Conservation (phyloP, 805 yeast species). For the Candida silvicultrix region DNA sequence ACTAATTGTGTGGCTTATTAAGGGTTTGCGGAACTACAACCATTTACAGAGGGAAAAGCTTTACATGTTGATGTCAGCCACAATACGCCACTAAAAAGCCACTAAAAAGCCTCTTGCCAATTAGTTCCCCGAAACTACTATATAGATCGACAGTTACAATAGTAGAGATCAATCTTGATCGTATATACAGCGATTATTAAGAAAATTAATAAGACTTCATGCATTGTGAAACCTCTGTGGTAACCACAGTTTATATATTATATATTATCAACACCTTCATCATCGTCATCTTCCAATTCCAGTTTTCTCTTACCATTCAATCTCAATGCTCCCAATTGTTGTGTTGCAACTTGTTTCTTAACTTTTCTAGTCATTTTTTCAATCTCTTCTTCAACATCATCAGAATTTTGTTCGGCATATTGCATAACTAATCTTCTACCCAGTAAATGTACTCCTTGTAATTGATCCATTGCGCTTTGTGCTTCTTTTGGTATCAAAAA, state of each 20-base stretch:
- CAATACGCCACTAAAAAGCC: no score
- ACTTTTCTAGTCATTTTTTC: slow-evolving; percentile 86
- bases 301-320: slow-evolving; percentile 69
- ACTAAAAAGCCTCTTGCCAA: no score
- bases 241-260: not conserved
- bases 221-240: no score
- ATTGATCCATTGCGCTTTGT: slow-evolving; percentile 85
- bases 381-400: slow-evolving; percentile 84
- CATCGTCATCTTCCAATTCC: slow-evolving; percentile 50
- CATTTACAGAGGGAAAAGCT: no score
- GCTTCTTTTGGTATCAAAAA: slow-evolving; percentile 85
- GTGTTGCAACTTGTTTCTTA: slow-evolving; percentile 70
- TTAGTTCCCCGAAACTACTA: no score
- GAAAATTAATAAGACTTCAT: no score
- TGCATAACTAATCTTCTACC: slow-evolving; percentile 94
- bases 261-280: slow-evolving; percentile 14
- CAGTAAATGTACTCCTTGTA: slow-evolving; percentile 92
- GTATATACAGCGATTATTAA: not conserved
- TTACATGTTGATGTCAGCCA: no score
- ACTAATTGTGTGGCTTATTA: no score
- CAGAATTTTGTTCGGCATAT: slow-evolving; percentile 78
- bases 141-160: no score
- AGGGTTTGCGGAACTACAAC: no score
- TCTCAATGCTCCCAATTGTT: slow-evolving; percentile 65
- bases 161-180: no score